phyloP scores from a whole-genome alignment of 2,329 filamentous ascomycete genomes.

The Colletotrichum liriopes region DNA sequence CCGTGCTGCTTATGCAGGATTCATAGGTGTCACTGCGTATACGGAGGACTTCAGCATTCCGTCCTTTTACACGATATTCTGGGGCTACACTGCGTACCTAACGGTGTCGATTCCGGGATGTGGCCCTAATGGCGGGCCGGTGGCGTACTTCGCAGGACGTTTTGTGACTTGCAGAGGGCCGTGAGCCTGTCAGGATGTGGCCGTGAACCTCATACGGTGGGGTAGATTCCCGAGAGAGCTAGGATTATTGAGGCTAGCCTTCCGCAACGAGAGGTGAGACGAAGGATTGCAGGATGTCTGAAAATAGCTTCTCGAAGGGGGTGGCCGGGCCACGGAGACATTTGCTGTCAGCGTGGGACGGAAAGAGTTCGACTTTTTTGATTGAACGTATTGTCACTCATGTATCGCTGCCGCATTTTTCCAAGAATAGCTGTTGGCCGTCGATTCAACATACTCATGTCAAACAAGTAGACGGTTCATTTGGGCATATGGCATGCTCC shows the following conservation, averaged over 20 bases:
- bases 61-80: neutral
- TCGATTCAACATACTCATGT: too few relatives aligned
- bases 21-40: neutral
- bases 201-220: slow-evolving; percentile 4
- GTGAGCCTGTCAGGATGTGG: slow-evolving; percentile 18
- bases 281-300: neutral
- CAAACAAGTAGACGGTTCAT: too few relatives aligned
- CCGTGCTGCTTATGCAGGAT: neutral
- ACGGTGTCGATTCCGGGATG: neutral
- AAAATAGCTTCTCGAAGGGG: neutral
- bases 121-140: neutral
- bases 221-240: neutral
- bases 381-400: too few relatives aligned
- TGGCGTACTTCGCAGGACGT: neutral
- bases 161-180: slow-evolving; percentile 3
- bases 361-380: neutral
- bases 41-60: too few relatives aligned
- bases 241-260: slow-evolving; percentile 1
- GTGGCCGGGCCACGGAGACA: neutral
- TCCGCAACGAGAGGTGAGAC: neutral
- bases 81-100: neutral
- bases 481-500: too few relatives aligned
- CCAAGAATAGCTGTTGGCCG: too few relatives aligned
- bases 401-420: too few relatives aligned
- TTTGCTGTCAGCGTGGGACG: neutral